phyloP scores from a whole-genome alignment of 2,329 filamentous ascomycete genomes.

The Juglanconis oblonga region DNA sequence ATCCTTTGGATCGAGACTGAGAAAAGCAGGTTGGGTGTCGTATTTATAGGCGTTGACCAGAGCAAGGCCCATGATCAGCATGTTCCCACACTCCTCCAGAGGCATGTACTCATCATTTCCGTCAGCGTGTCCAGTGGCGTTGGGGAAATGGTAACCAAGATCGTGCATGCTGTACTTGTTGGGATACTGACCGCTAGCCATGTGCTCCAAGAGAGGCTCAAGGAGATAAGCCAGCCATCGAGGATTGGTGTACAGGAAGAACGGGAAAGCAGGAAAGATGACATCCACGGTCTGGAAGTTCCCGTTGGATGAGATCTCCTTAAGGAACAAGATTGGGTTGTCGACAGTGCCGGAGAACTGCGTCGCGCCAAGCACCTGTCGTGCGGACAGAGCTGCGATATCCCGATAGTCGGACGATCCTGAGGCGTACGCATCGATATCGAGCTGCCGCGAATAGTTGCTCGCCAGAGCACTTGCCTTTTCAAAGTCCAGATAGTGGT shows the following conservation, averaged over 20 bases:
- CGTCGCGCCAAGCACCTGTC: slow-evolving; percentile 77
- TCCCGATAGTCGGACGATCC: slow-evolving; percentile 74
- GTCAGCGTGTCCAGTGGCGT: slow-evolving; percentile 70
- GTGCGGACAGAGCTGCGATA: slow-evolving; percentile 73
- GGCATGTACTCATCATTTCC: slow-evolving; percentile 73
- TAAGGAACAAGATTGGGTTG: slow-evolving; percentile 72
- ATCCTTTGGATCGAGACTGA: slow-evolving; percentile 20
- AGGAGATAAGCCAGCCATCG: slow-evolving; percentile 76
- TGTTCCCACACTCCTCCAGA: slow-evolving; percentile 71
- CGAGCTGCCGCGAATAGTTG: slow-evolving; percentile 72
- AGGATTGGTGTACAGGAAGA: slow-evolving; percentile 83
- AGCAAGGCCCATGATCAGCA: slow-evolving; percentile 76
- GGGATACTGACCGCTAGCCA: slow-evolving; percentile 78
- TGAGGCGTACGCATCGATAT: slow-evolving; percentile 68
- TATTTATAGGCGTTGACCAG: slow-evolving; percentile 72
- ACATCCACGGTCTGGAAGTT: slow-evolving; percentile 86
- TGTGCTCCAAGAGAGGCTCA: slow-evolving; percentile 78
- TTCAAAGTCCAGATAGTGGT: slow-evolving; percentile 73
- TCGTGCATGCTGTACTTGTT: slow-evolving; percentile 81
- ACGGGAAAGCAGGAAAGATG: slow-evolving; percentile 82
- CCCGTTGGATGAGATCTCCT: slow-evolving; percentile 82
- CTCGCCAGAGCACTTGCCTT: slow-evolving; percentile 61
- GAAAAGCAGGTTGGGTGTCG: slow-evolving; percentile 53
- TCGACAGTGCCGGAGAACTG: slow-evolving; percentile 72
- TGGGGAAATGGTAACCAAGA: slow-evolving; percentile 69